Percentiles rank a stretch among this genome's conserved stretches.
Conservation (phyloP, 2,329 filamentous ascomycete species). For the Metarhizium sp. region DNA sequence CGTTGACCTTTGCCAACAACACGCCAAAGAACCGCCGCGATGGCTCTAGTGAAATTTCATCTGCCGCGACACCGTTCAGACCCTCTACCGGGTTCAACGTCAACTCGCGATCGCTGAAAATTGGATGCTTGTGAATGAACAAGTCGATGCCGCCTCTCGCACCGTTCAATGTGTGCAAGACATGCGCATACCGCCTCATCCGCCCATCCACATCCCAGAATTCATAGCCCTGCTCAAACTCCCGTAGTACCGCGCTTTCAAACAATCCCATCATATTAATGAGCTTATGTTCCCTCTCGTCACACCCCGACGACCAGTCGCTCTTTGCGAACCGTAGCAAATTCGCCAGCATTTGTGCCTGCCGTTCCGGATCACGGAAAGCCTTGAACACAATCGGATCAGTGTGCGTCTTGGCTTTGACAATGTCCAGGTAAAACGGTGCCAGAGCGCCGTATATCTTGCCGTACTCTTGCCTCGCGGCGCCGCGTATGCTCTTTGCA, state of each 20-base stretch:
- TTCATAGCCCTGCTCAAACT: slow-evolving; percentile 90
- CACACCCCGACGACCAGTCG: slow-evolving; percentile 70
- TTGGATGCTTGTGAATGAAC: slow-evolving; percentile 80
- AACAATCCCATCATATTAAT: slow-evolving; percentile 71
- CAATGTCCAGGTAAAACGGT: slow-evolving; percentile 82
- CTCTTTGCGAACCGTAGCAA: slow-evolving; percentile 68
- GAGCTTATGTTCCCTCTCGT: slow-evolving; percentile 61
- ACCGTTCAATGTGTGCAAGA: slow-evolving; percentile 74
- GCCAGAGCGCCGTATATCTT: slow-evolving; percentile 82
- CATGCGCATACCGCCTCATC: slow-evolving; percentile 84
- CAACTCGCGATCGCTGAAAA: slow-evolving; percentile 65
- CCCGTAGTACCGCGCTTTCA: slow-evolving; percentile 78
- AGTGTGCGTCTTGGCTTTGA: slow-evolving; percentile 59
- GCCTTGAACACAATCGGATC: slow-evolving; percentile 79
- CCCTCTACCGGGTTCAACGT: slow-evolving; percentile 68
- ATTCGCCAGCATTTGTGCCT: slow-evolving; percentile 82
- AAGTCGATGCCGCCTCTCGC: slow-evolving; percentile 70
- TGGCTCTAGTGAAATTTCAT: slow-evolving; percentile 68
- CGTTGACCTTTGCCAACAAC: slow-evolving; percentile 66
- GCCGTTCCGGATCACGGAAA: slow-evolving; percentile 80
- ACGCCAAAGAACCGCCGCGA: slow-evolving; percentile 73
- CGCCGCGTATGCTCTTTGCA: slow-evolving; percentile 70
- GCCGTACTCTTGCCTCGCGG: slow-evolving; percentile 81
- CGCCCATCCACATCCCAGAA: slow-evolving; percentile 78
- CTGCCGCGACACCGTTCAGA: slow-evolving; percentile 54